Conservation (phyloP, 2,329 filamentous ascomycete genomes). For the Fonsecaea erecta region DNA sequence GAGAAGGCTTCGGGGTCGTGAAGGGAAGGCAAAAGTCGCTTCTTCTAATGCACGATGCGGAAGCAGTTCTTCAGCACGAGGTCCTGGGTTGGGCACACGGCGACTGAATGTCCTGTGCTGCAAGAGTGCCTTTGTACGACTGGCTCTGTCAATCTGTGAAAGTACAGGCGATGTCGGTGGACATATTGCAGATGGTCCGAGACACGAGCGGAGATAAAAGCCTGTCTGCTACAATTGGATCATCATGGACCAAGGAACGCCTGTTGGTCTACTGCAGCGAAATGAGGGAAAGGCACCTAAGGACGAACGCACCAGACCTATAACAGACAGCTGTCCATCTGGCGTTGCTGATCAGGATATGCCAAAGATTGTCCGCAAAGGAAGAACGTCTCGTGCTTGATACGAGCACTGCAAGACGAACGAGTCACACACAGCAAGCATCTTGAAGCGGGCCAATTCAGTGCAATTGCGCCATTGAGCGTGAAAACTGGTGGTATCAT, state of each 20-base stretch:
- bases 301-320: not conserved
- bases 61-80: not conserved
- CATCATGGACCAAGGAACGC: not conserved
- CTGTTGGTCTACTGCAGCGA: not conserved
- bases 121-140: not conserved
- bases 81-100: not conserved
- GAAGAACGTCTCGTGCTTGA: not conserved
- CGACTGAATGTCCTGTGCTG: not conserved
- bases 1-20: not conserved
- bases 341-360: not conserved
- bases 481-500: constrained; percentile 3
- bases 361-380: not conserved
- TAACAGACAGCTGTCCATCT: not conserved
- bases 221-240: not conserved
- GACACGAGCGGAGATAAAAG: not conserved
- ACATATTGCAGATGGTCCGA: not conserved
- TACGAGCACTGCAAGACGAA: not conserved
- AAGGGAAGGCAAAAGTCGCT: not conserved
- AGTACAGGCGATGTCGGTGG: not conserved
- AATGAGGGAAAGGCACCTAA: not conserved
- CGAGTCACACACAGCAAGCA: not conserved
- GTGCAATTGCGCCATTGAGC: not conserved
- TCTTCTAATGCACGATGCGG: not conserved
- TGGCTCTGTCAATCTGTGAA: not conserved
- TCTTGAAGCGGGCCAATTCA: not conserved